These are phyloP conservation scores for Tuber magnatum DNA, from an alignment of 495 filamentous ascomycete genomes.

Conservation along the genomic window DNA sequence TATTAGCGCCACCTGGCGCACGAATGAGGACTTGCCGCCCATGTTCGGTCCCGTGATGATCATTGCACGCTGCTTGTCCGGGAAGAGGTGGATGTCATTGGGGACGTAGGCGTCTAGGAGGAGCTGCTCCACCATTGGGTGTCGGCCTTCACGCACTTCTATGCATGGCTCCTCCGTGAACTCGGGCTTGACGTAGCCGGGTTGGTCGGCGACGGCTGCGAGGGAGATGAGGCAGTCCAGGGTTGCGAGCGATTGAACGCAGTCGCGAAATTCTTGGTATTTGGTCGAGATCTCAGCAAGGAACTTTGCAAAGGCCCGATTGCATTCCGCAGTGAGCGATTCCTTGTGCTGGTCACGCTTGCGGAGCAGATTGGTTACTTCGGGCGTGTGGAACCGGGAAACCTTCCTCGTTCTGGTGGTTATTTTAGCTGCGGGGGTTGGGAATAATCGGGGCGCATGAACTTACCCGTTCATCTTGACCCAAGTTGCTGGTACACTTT, in stretches of 20 bases:
- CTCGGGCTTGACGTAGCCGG: conserved; percentile 81
- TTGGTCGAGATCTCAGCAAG: conserved; percentile 65
- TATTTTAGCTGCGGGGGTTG: not conserved
- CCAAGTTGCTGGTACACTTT: conserved; percentile 87
- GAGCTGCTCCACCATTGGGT: conserved; percentile 94
- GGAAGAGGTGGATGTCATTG: conserved; percentile 66
- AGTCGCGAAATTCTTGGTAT: conserved; percentile 85
- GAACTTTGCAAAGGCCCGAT: conserved; percentile 67
- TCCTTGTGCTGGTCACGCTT: conserved; percentile 96
- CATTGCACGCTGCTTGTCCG: conserved; percentile 55
- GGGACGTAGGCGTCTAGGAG: conserved; percentile 84
- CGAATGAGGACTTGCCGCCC: conserved; percentile 95
- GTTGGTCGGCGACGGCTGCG: conserved; percentile 70
- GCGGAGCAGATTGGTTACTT: conserved; percentile 70
- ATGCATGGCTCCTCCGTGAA: conserved; percentile 67
- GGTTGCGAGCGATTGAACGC: conserved; percentile 73
- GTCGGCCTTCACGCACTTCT: conserved; percentile 66
- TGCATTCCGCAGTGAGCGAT: conserved; percentile 82
- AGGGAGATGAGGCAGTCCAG: conserved; percentile 88
- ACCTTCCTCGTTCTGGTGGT: conserved; percentile 66
- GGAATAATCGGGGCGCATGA: not conserved
- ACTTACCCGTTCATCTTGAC: conserved; percentile 67
- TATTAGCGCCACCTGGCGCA: conserved; percentile 83
- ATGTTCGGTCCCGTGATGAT: conserved; percentile 97
- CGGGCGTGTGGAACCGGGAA: conserved; percentile 89